Base-by-base conservation (phyloP, 2,329 filamentous ascomycete species). In the Colletotrichum eremochloae region DNA sequence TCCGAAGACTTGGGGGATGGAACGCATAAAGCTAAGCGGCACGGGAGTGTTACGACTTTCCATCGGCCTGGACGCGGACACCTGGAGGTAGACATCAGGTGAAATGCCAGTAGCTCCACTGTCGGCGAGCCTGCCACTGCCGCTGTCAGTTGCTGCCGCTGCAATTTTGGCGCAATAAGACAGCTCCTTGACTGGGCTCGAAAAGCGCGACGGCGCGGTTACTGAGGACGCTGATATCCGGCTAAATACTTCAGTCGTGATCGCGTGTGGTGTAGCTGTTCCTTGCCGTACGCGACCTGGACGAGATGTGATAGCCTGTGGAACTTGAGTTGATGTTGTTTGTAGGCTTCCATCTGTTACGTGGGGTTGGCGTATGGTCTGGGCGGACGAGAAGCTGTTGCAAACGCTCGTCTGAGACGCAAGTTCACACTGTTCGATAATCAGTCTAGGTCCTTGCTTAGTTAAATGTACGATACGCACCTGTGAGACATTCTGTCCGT, bases 381-480 rank as follows among this genome's bases (percentile, higher is more conserved):
- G 63, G 4, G 29, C 29, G 15, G 44, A 31, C 5, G 46, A 29
- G 38, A 38, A n/a, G 33, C 50, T 55, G 38, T 42, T n/a, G 60
- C 15, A 29, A 36, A 48, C 38, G 18, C 20, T n/a, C 15, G 14
- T 42, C 29, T 58, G 63, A 66, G 40, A 48, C 40, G 11, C 31
- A n/a, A 40, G 20, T 15, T 48, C 63, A 31, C 24, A 61, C 68
- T 70, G 68, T 40, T 48, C 31, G 12, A 38, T 36, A 18, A n/a
- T 70, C 38, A 70, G 31, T 29, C 31, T 24, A 7, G 48, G 33
- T 48, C 1, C 18, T 24, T n/a, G 48, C 14, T 20, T 20, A 20
- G 24, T 7, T 12, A 36, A 18, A 18, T 12, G 11, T n/a, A 18
- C 7, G 24, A 18, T 40, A 46, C 63, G 29, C 31, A 70, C 68